Percentiles rank a stretch among this genome's conserved stretches.
phyloP scores from a whole-genome alignment of 1,284 basidiomycete genomes.

The Leucoagaricus sp. region DNA sequence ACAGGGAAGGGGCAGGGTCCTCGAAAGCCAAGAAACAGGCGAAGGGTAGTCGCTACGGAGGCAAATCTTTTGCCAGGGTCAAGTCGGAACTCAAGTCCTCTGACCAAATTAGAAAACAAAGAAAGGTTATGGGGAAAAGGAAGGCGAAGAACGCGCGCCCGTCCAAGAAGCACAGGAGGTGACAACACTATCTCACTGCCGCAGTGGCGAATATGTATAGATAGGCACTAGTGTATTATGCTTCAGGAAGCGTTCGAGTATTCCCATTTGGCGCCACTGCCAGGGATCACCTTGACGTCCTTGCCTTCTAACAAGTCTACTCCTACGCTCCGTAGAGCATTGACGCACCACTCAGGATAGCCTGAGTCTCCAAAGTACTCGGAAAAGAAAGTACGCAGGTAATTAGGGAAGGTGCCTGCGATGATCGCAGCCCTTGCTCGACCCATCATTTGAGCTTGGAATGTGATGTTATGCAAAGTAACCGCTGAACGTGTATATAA shows the following conservation, averaged over 20 bases:
- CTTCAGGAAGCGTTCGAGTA: slow-evolving; percentile 37
- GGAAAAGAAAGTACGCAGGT: slow-evolving; percentile 71
- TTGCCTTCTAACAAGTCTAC: slow-evolving; percentile 68
- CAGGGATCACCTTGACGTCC: slow-evolving; percentile 49
- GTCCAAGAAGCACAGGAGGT: slow-evolving; percentile 46
- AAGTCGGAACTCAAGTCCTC: slow-evolving; percentile 82
- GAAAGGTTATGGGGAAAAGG: slow-evolving; percentile 61
- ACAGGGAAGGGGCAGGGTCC: slow-evolving; percentile 18
- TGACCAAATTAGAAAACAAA: slow-evolving; percentile 80
- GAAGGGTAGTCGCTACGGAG: slow-evolving; percentile 48
- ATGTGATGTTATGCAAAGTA: slow-evolving; percentile 79
- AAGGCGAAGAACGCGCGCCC: slow-evolving; percentile 79
- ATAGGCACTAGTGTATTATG: slow-evolving; percentile 5
- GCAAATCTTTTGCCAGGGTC: slow-evolving; percentile 62
- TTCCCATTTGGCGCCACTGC: slow-evolving; percentile 76
- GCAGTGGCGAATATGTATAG: neutral
- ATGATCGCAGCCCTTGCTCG: slow-evolving; percentile 77
- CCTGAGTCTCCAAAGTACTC: slow-evolving; percentile 68
- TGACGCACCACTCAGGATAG: slow-evolving; percentile 83
- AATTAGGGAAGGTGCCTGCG: slow-evolving; percentile 72
- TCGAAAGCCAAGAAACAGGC: slow-evolving; percentile 28
- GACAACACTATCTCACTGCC: slow-evolving; percentile 31
- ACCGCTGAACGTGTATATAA: slow-evolving; percentile 47
- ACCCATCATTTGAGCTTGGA: slow-evolving; percentile 83
- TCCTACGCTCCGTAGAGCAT: slow-evolving; percentile 73